These are phyloP conservation scores for Suhomyces kilbournensis DNA, from an alignment of 805 yeast genomes.

Conservation along the genomic window DNA sequence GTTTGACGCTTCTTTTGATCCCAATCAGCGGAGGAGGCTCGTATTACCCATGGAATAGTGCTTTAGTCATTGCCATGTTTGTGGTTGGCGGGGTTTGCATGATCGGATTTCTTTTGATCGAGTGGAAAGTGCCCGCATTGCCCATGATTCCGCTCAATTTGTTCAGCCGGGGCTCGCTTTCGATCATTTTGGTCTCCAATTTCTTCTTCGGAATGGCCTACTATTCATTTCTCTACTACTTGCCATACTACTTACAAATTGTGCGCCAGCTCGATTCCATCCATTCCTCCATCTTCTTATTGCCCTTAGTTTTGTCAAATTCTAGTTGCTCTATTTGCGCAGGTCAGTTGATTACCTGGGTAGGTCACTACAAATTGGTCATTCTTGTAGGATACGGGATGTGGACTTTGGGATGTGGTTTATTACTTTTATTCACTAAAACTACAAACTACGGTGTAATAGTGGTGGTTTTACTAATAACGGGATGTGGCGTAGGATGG, in stretches of 20 bases:
- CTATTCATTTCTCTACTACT: conserved; percentile 21
- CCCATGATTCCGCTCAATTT: conserved; percentile 33
- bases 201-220: conserved; percentile 29
- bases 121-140: conserved; percentile 25
- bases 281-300: conserved; percentile 17
- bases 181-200: conserved; percentile 18
- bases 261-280: conserved; percentile 20
- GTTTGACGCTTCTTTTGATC: conserved; percentile 10
- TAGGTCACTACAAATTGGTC: conserved; percentile 19
- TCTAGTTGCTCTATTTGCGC: conserved; percentile 18
- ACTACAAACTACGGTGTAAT: conserved; percentile 23
- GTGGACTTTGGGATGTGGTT: conserved; percentile 25
- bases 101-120: conserved; percentile 21
- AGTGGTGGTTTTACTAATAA: conserved; percentile 16
- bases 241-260: conserved; percentile 24
- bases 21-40: conserved; percentile 18
- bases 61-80: conserved; percentile 13
- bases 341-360: conserved; percentile 15
- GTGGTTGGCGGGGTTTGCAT: conserved; percentile 18
- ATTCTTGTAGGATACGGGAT: conserved; percentile 17
- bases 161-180: conserved; percentile 20
- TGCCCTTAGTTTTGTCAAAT: conserved; percentile 25
- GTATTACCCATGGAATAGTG: conserved; percentile 14
- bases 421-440: conserved; percentile 20
- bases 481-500: conserved; percentile 21